Percentiles rank a stretch among this genome's conserved stretches.
Evolutionary conservation across 805 yeast species (phyloP).

Genomic region (Candida golubevii): DNA sequence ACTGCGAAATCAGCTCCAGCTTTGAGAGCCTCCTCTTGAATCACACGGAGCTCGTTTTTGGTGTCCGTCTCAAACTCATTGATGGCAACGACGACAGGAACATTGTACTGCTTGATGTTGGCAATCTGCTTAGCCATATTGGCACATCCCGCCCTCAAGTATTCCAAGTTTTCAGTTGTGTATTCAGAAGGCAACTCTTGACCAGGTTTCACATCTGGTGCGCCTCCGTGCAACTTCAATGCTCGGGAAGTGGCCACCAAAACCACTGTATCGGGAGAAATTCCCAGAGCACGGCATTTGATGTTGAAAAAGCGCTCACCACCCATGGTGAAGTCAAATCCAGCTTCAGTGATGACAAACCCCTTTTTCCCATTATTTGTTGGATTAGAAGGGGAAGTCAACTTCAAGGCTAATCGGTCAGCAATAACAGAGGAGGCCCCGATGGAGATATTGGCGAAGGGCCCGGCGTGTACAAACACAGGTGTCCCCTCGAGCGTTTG

Average conservation of each 20-base stretch:
- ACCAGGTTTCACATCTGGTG: constrained; percentile 95
- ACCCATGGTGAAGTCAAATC: constrained; percentile 98
- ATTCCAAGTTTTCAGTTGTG: constrained; percentile 72
- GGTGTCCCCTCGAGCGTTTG: constrained; percentile 98
- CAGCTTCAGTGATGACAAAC: constrained; percentile 95
- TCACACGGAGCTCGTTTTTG: constrained; percentile 70
- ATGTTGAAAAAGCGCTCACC: constrained; percentile 96
- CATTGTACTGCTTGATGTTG: constrained; percentile 78
- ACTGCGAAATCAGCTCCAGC: constrained; percentile 96
- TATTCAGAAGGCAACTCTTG: constrained; percentile 80
- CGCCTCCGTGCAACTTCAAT: constrained; percentile 96
- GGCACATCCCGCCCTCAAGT: constrained; percentile 74
- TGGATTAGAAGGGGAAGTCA: constrained; percentile 54
- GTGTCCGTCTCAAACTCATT: constrained; percentile 84
- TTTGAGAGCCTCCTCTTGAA: constrained; percentile 70
- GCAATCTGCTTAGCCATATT: constrained; percentile 87
- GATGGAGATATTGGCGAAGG: constrained; percentile 94
- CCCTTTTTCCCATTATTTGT: constrained; percentile 53
- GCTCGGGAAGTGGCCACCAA: constrained; percentile 96
- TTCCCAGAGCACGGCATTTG: constrained; percentile 89
- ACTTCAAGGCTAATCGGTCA: constrained; percentile 86
- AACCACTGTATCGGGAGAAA: constrained; percentile 84
- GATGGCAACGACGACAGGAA: constrained; percentile 93
- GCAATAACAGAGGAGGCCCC: constrained; percentile 96
- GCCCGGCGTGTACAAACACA: constrained; percentile 96